These are phyloP conservation scores for Aegilops sharonensis DNA, from an alignment of 176 grass and related monocot species.

Conservation along the genomic window DNA sequence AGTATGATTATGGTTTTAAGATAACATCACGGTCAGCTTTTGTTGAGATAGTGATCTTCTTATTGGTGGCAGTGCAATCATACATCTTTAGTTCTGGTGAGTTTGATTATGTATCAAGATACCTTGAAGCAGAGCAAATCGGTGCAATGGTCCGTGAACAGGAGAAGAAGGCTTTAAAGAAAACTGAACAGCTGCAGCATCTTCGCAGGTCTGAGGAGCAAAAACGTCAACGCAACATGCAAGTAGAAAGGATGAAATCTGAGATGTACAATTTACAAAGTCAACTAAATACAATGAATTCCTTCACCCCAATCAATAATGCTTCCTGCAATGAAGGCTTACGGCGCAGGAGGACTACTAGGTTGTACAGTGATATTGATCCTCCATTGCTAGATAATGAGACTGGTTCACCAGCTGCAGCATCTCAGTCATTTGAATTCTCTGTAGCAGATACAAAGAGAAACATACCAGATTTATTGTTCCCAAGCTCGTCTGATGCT, in stretches of 20 bases:
- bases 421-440: slow-evolving; percentile 62
- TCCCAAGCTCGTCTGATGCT: slow-evolving; percentile 38
- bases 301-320: slow-evolving; percentile 52
- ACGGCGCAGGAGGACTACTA: slow-evolving; percentile 59
- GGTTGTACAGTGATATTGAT: slow-evolving; percentile 23
- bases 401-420: slow-evolving; percentile 36
- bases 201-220: slow-evolving; percentile 86
- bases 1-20: slow-evolving; percentile 97
- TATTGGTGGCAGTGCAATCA: slow-evolving; percentile 88
- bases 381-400: slow-evolving; percentile 32
- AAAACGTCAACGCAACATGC: slow-evolving; percentile 75
- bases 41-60: slow-evolving; percentile 97
- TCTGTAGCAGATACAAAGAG: slow-evolving; percentile 46
- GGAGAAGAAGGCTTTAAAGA: slow-evolving; percentile 91
- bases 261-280: slow-evolving; percentile 97
- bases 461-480: slow-evolving; percentile 33
- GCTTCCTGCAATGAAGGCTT: slow-evolving; percentile 54
- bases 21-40: slow-evolving; percentile 96
- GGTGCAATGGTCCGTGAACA: slow-evolving; percentile 95
- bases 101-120: slow-evolving; percentile 95
- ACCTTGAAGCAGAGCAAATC: slow-evolving; percentile 93
- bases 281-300: slow-evolving; percentile 84
- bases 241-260: slow-evolving; percentile 98
- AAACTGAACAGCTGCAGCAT: slow-evolving; percentile 84
- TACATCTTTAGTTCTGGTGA: slow-evolving; percentile 89